A percentile compares a stretch with the other conserved stretches of the same genome.
Conservation (phyloP, 768 basidiomycete species). For the Boletellus emodensis region DNA sequence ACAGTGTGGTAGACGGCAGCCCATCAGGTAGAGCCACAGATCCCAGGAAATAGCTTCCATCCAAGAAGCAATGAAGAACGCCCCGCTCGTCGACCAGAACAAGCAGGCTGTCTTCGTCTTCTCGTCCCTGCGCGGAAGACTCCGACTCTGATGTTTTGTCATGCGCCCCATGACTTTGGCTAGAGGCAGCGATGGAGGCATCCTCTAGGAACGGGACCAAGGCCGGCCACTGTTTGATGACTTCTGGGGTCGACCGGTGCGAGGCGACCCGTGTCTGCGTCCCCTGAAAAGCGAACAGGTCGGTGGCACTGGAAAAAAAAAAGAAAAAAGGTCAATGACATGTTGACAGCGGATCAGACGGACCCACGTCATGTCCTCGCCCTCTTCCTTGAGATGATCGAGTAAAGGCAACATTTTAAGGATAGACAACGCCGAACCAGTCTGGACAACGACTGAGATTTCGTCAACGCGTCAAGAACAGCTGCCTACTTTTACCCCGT, state of each 20-base stretch:
- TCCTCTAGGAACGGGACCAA: conserved; percentile 50
- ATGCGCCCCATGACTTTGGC: conserved; percentile 29
- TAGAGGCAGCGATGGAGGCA: conserved; percentile 56
- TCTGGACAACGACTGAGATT: conserved; percentile 38
- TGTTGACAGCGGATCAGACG: conserved; percentile 4
- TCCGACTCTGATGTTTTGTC: conserved; percentile 27
- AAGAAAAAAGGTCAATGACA: conserved; percentile 12
- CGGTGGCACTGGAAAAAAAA: conserved; percentile 52
- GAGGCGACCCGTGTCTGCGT: conserved; percentile 48
- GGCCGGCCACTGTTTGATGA: conserved; percentile 68
- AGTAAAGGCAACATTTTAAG: conserved; percentile 67
- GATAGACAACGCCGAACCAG: conserved; percentile 73
- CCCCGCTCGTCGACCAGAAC: conserved; percentile 57
- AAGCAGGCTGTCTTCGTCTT: conserved; percentile 63
- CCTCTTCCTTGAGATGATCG: conserved; percentile 66
- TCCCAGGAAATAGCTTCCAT: conserved; percentile 74
- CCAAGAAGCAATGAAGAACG: conserved; percentile 60
- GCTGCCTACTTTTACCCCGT: conserved; percentile 54
- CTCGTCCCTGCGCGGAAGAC: conserved; percentile 30
- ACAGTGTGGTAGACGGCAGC: conserved; percentile 26
- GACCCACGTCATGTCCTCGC: conserved; percentile 60
- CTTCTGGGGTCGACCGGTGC: conserved; percentile 48
- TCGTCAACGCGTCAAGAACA: conserved; percentile 1
- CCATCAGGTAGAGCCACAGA: conserved; percentile 36
- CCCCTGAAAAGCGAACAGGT: conserved; percentile 79